A percentile compares a stretch with the other conserved stretches of the same genome.
Evolutionary conservation across 148 eudicot species (phyloP).

Genomic region (Agrostemma githago): DNA sequence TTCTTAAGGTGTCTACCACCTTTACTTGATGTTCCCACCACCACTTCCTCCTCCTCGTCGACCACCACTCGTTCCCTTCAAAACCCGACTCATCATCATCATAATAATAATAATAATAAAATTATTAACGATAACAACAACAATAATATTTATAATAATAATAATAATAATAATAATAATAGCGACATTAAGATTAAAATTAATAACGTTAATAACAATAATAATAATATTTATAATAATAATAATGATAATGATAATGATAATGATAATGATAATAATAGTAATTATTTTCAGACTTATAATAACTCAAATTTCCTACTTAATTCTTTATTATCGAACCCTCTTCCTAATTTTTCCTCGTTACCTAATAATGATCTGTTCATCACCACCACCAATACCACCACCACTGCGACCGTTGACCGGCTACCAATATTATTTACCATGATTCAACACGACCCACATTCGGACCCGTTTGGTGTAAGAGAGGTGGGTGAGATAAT

Average conservation of each 20-base stretch:
- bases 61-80: neutral
- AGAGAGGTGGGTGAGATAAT: too few species aligned
- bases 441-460: too few species aligned
- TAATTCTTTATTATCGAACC: conserved; percentile 20
- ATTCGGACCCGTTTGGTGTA: neutral
- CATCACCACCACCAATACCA: neutral
- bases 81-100: too few species aligned
- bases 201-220: neutral
- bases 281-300: neutral
- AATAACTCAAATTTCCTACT: conserved; percentile 13
- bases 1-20: conserved; percentile 31
- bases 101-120: neutral
- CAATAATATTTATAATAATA: too few species aligned
- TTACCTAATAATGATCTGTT: neutral
- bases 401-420: neutral
- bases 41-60: neutral
- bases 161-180: too few species aligned
- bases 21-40: conserved; percentile 26
- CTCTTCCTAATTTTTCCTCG: conserved; percentile 17
- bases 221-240: neutral
- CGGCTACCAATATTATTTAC: neutral
- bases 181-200: too few species aligned
- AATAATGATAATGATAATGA: neutral
- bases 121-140: too few species aligned
- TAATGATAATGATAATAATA: neutral